A percentile compares a stretch with the other conserved stretches of the same genome.
These are phyloP conservation scores for Kwoniella bestiolae DNA, from an alignment of 768 basidiomycete genomes.

Conservation along the genomic window DNA sequence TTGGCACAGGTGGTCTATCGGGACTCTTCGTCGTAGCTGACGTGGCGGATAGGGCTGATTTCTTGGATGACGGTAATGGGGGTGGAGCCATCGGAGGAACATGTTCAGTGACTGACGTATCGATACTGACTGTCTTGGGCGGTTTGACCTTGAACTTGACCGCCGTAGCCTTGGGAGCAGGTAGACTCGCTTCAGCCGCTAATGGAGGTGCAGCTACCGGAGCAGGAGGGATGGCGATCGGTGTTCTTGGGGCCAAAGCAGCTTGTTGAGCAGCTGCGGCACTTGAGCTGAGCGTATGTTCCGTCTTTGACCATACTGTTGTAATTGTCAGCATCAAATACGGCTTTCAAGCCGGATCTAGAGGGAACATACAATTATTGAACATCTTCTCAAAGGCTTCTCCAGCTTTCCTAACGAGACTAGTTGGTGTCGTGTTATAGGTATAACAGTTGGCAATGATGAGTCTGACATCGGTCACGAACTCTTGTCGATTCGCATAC, in stretches of 20 bases:
- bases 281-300: slow-evolving; percentile 60
- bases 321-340: background rate
- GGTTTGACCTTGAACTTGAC: slow-evolving; percentile 53
- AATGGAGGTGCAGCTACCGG: slow-evolving; percentile 16
- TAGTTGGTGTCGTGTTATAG: slow-evolving; percentile 71
- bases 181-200: slow-evolving; percentile 2
- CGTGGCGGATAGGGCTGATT: background rate
- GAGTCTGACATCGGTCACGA: slow-evolving; percentile 82
- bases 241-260: background rate
- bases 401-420: slow-evolving; percentile 75
- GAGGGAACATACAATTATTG: slow-evolving; percentile 72
- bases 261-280: slow-evolving; percentile 20
- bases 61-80: slow-evolving; percentile 15
- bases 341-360: slow-evolving; percentile 1
- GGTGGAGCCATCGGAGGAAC: slow-evolving; percentile 45
- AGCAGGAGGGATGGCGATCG: slow-evolving; percentile 1
- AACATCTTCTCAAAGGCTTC: slow-evolving; percentile 77
- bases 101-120: slow-evolving; percentile 11
- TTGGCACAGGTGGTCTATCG: slow-evolving; percentile 40
- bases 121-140: slow-evolving; percentile 25
- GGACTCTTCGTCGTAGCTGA: slow-evolving; percentile 8
- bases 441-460: slow-evolving; percentile 85
- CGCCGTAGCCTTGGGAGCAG: slow-evolving; percentile 10
- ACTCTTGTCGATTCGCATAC: slow-evolving; percentile 81
- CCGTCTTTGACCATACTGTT: slow-evolving; percentile 73